Conservation (phyloP, 257 asterid genomes). For the Penstemon eatonii region DNA sequence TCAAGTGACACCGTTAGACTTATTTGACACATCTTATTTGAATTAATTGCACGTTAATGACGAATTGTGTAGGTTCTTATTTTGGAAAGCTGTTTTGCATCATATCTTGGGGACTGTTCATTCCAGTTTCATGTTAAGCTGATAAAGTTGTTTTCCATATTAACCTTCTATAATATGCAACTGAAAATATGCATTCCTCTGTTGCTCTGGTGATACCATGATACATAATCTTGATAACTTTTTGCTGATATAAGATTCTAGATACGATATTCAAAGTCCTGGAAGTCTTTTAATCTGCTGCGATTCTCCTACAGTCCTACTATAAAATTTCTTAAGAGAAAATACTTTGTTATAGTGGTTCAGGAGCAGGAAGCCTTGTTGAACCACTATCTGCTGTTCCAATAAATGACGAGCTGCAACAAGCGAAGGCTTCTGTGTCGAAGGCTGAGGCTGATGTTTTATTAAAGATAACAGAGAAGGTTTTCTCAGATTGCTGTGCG, state of each 20-base stretch:
- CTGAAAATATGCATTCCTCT: constrained; percentile 19
- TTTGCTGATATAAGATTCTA: constrained; percentile 20
- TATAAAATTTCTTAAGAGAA: constrained; percentile 25
- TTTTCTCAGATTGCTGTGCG: constrained; percentile 29
- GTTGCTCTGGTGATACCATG: constrained; percentile 18
- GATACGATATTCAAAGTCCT: constrained; percentile 21
- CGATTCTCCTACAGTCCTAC: constrained; percentile 8
- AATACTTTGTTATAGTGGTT: constrained; percentile 60
- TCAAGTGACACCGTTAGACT: neutral
- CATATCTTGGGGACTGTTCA: constrained; percentile 8
- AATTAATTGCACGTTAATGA: neutral
- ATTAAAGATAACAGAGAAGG: constrained; percentile 78
- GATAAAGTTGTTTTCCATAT: constrained; percentile 14
- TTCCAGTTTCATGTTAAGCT: constrained; percentile 25
- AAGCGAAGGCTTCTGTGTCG: constrained; percentile 73
- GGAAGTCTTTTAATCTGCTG: constrained; percentile 13
- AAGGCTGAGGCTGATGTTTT: constrained; percentile 93
- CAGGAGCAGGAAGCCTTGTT: constrained; percentile 75
- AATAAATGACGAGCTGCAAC: constrained; percentile 86
- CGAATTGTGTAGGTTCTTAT: neutral
- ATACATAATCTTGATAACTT: constrained; percentile 12
- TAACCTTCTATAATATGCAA: constrained; percentile 4
- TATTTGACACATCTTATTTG: neutral
- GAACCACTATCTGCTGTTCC: constrained; percentile 95
- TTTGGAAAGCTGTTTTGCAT: neutral